A percentile compares a stretch with the other conserved stretches of the same genome.
These are phyloP conservation scores for Fusarium euwallaceae DNA, from an alignment of 2,329 filamentous ascomycete genomes.

Conservation along the genomic window DNA sequence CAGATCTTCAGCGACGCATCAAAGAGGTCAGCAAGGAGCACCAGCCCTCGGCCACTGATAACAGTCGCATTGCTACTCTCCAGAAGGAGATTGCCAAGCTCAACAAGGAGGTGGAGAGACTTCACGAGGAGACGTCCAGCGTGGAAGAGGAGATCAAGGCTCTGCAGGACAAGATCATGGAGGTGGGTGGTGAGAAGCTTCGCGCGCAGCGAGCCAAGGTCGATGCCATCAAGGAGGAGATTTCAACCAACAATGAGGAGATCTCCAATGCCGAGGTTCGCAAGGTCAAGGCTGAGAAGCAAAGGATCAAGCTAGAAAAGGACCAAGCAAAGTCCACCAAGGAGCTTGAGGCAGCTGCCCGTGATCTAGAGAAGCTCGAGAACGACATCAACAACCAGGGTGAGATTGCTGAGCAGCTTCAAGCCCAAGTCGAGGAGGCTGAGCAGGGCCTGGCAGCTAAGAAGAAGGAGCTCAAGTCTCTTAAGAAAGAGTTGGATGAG, in stretches of 20 bases:
- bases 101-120: conserved; percentile 81
- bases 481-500: conserved; percentile 90
- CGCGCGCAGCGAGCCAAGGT: conserved; percentile 92
- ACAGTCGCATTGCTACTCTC: conserved; percentile 77
- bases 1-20: conserved; percentile 85
- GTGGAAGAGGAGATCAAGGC: conserved; percentile 94
- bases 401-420: conserved; percentile 79
- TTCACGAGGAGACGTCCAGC: conserved; percentile 87
- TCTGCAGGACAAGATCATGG: conserved; percentile 97
- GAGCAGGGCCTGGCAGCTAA: conserved; percentile 82
- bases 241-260: conserved; percentile 82
- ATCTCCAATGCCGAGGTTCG: conserved; percentile 88
- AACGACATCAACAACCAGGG: conserved; percentile 83
- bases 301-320: conserved; percentile 87
- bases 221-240: conserved; percentile 88
- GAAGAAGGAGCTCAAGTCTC: conserved; percentile 80
- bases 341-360: conserved; percentile 79
- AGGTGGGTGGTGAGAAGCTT: conserved; percentile 93
- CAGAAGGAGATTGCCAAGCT: conserved; percentile 83
- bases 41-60: conserved; percentile 83
- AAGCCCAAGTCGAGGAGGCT: conserved; percentile 82
- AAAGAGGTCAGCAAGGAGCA: conserved; percentile 87
- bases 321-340: conserved; percentile 81
- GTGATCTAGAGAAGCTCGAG: conserved; percentile 83
- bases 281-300: conserved; percentile 94